phyloP scores from a whole-genome alignment of 495 filamentous ascomycete genomes.

The Aspergillus diversus region DNA sequence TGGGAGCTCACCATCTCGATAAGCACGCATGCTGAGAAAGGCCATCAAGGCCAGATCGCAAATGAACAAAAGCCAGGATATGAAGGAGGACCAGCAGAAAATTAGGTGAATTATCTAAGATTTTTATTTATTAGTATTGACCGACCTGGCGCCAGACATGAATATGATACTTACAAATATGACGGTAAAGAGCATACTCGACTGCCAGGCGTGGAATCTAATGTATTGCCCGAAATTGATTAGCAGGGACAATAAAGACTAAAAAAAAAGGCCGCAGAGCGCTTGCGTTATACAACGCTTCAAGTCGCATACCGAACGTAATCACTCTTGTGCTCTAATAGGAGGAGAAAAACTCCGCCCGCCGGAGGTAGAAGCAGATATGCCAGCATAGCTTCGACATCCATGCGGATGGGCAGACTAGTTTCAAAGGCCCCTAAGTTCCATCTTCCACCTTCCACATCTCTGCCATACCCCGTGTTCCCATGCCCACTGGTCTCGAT shows the following conservation, averaged over 20 bases:
- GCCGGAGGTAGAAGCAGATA: slow-evolving; percentile 87
- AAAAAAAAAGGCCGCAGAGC: not conserved
- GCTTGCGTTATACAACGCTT: not conserved
- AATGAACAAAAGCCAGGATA: slow-evolving; percentile 82
- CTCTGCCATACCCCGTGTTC: slow-evolving; percentile 41
- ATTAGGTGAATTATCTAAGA: slow-evolving; percentile 73
- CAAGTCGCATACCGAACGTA: slow-evolving; percentile 77
- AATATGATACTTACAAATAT: slow-evolving; percentile 65
- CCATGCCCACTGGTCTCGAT: slow-evolving; percentile 30
- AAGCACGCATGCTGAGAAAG: slow-evolving; percentile 77
- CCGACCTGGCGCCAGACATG: slow-evolving; percentile 18
- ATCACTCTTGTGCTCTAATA: slow-evolving; percentile 92
- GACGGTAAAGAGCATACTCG: slow-evolving; percentile 79
- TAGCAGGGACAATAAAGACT: slow-evolving; percentile 6
- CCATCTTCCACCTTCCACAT: slow-evolving; percentile 59
- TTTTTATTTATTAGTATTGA: not conserved
- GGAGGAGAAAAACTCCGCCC: slow-evolving; percentile 79
- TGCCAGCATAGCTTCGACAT: slow-evolving; percentile 88
- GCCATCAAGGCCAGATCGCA: slow-evolving; percentile 76
- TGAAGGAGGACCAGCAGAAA: slow-evolving; percentile 78
- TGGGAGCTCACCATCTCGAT: slow-evolving; percentile 68
- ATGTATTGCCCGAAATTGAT: slow-evolving; percentile 2
- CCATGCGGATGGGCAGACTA: slow-evolving; percentile 78
- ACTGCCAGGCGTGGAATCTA: slow-evolving; percentile 97
- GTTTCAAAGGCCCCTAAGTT: slow-evolving; percentile 77